These are phyloP conservation scores for Clonostachys solani DNA, from an alignment of 2,329 filamentous ascomycete species.

Conservation along the genomic window DNA sequence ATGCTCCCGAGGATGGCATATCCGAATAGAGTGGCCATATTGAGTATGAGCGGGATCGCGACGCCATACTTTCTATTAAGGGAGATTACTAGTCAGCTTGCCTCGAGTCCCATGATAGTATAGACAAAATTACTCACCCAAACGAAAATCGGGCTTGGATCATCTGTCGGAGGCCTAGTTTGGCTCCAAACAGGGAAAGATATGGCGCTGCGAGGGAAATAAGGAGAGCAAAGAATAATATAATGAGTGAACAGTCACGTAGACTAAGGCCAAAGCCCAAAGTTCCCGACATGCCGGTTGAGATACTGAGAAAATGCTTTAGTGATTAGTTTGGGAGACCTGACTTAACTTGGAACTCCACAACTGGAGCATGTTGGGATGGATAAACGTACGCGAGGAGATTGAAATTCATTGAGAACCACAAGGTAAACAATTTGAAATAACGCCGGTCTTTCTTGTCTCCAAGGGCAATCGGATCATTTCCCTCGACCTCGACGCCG, in stretches of 20 bases:
- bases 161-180: constrained; percentile 64
- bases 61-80: constrained; percentile 39
- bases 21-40: constrained; percentile 58
- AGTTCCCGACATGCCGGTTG: constrained; percentile 60
- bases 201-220: constrained; percentile 50
- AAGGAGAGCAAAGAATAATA: constrained; percentile 59
- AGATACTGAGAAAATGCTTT: constrained; percentile 34
- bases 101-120: constrained; percentile 29
- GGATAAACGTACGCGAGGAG: constrained; percentile 31
- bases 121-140: constrained; percentile 37
- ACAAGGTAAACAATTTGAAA: constrained; percentile 41
- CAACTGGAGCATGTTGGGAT: constrained; percentile 9
- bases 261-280: constrained; percentile 48
- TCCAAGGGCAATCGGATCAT: constrained; percentile 34
- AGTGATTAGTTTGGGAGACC: constrained; percentile 3
- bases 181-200: constrained; percentile 52
- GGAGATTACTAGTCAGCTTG: constrained; percentile 52
- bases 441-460: constrained; percentile 32
- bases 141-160: constrained; percentile 61
- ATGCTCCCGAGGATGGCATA: constrained; percentile 60
- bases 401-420: constrained; percentile 43
- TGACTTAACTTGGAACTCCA: background rate
- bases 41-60: constrained; percentile 54
- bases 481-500: constrained; percentile 34
- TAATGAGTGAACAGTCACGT: constrained; percentile 52